These are phyloP conservation scores for Globomyces sp. DNA, from an alignment of 371 early-diverging fungal species.

Conservation along the genomic window DNA sequence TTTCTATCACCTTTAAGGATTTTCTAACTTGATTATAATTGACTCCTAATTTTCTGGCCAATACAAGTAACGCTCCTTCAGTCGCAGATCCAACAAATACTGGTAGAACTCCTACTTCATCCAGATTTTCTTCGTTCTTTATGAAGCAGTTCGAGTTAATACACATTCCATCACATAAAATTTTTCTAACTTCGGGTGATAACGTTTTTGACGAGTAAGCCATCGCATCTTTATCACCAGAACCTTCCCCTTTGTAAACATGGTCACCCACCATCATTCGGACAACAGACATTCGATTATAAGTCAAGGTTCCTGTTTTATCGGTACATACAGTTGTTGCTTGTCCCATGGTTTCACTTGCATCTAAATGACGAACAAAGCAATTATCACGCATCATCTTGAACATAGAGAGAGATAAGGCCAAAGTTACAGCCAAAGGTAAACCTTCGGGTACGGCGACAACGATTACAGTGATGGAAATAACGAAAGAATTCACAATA, in stretches of 20 bases:
- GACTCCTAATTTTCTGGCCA: constrained; percentile 43
- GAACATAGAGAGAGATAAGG: constrained; percentile 91
- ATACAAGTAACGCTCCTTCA: constrained; percentile 46
- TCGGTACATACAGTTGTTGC: constrained; percentile 96
- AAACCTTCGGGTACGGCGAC: constrained; percentile 98
- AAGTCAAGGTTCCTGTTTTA: constrained; percentile 97
- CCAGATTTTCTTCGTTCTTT: constrained; percentile 34
- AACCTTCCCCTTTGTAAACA: constrained; percentile 43
- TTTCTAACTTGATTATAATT: constrained; percentile 35
- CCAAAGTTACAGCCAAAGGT: constrained; percentile 95
- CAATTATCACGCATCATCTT: constrained; percentile 89
- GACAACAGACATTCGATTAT: constrained; percentile 94
- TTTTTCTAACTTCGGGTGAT: constrained; percentile 19
- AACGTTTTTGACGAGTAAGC: constrained; percentile 30
- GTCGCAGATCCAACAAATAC: constrained; percentile 51
- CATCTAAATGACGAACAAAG: constrained; percentile 90
- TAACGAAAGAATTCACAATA: constrained; percentile 44
- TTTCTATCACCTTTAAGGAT: constrained; percentile 33
- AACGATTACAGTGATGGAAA: constrained; percentile 80
- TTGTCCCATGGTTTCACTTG: constrained; percentile 97
- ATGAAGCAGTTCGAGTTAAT: constrained; percentile 51
- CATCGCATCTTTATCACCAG: constrained; percentile 33
- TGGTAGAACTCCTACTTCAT: constrained; percentile 27
- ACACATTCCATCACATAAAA: constrained; percentile 40
- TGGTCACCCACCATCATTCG: constrained; percentile 43